Conservation (phyloP, 768 basidiomycete genomes). For the Psilocybe tampanensis region DNA sequence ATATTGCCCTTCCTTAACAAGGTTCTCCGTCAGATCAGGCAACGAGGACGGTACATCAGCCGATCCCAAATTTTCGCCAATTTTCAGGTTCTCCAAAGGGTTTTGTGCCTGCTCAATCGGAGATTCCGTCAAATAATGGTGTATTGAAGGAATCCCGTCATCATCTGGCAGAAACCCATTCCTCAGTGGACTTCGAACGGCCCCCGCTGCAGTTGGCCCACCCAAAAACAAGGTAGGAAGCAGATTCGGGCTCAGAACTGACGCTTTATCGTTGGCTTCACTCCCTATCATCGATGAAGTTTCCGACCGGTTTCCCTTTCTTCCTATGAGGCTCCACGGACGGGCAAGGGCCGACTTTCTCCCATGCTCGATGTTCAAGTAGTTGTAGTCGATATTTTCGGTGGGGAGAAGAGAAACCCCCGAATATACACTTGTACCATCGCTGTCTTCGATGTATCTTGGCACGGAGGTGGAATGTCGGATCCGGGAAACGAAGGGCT, state of each 20-base stretch:
- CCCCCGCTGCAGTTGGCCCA: background rate
- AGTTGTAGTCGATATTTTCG: constrained; percentile 11
- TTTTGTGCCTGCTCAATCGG: background rate
- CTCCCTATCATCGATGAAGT: constrained; percentile 35
- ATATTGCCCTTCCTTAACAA: constrained; percentile 32
- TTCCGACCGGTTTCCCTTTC: constrained; percentile 39
- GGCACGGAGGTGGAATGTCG: constrained; percentile 22
- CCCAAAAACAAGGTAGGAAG: constrained; percentile 35
- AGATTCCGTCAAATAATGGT: background rate
- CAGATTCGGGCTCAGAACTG: constrained; percentile 36
- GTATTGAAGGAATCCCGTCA: constrained; percentile 2
- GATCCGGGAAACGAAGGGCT: constrained; percentile 29
- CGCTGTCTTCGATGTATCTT: constrained; percentile 14
- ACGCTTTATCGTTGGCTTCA: constrained; percentile 23
- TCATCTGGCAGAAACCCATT: constrained; percentile 9
- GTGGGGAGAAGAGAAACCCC: constrained; percentile 17
- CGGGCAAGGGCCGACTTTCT: constrained; percentile 16
- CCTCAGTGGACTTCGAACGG: constrained; percentile 16
- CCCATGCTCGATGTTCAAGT: background rate
- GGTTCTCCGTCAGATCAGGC: constrained; percentile 33
- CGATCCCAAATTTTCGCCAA: background rate
- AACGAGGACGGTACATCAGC: constrained; percentile 12
- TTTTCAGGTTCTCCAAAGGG: background rate
- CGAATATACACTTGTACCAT: constrained; percentile 14
- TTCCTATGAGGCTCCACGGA: constrained; percentile 42